Conservation (phyloP, 495 filamentous ascomycete genomes). For the Melanomma pulvis-pyrius region DNA sequence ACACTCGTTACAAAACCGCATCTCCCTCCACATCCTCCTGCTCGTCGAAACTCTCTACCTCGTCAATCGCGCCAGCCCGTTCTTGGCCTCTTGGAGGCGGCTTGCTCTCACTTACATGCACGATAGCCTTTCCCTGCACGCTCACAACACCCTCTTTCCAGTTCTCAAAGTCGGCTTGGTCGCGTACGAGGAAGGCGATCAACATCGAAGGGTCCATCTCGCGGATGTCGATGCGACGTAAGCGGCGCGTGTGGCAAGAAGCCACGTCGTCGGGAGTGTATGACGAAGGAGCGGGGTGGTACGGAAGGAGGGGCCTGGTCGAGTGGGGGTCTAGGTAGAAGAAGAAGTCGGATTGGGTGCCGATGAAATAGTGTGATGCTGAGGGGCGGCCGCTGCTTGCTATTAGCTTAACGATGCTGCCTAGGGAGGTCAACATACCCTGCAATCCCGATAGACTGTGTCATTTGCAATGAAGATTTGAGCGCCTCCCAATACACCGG, state of each 20-base stretch:
- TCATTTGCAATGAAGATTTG: conserved; percentile 75
- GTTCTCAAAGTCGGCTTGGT: conserved; percentile 79
- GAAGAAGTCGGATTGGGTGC: conserved; percentile 82
- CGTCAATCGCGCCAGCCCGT: conserved; percentile 75
- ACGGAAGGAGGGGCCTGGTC: conserved; percentile 69
- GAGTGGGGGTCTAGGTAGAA: conserved; percentile 96
- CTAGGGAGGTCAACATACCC: conserved; percentile 63
- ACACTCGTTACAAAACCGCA: not conserved
- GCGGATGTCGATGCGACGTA: conserved; percentile 78
- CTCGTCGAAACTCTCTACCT: conserved; percentile 86
- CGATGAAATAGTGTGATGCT: conserved; percentile 94
- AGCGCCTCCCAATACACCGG: conserved; percentile 90
- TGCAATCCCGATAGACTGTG: conserved; percentile 92
- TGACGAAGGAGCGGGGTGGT: conserved; percentile 51
- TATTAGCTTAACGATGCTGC: conserved; percentile 6
- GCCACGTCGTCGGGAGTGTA: conserved; percentile 74
- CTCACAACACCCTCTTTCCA: conserved; percentile 73
- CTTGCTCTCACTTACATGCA: conserved; percentile 75
- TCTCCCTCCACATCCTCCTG: conserved; percentile 53
- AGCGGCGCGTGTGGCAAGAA: conserved; percentile 82
- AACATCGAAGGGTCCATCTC: conserved; percentile 99
- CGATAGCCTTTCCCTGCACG: conserved; percentile 77
- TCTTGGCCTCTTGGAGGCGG: conserved; percentile 59
- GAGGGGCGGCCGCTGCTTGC: conserved; percentile 79
- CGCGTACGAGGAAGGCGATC: conserved; percentile 87